Evolutionary conservation across 23 red algal genomes (phyloP).

Genomic region (Agarophyton chilense): DNA sequence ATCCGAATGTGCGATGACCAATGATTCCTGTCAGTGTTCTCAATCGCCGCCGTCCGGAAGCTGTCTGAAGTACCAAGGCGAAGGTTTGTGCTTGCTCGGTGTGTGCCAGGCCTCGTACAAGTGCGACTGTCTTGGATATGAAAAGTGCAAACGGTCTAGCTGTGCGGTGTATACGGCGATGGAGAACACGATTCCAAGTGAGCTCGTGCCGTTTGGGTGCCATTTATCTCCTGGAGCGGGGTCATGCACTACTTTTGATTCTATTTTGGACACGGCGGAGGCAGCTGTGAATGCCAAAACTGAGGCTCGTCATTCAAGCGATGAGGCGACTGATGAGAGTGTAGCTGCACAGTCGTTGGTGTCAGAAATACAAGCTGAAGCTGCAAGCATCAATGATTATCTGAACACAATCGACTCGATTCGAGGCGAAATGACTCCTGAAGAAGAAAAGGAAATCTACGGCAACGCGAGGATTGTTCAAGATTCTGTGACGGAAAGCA

Average conservation of each 20-base stretch:
- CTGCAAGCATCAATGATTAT: not conserved
- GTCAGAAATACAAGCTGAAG: not conserved
- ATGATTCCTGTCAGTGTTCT: slow-evolving; percentile 10
- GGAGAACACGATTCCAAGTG: slow-evolving; percentile 23
- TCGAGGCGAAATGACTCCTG: not conserved
- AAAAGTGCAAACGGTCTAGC: slow-evolving; percentile 30
- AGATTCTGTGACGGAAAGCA: not conserved
- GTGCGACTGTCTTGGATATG: slow-evolving; percentile 41
- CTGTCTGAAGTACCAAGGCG: slow-evolving; percentile 25
- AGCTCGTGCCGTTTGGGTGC: slow-evolving; percentile 17
- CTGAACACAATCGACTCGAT: not conserved
- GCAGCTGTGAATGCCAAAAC: slow-evolving; percentile 14
- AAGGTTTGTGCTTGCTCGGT: slow-evolving; percentile 19
- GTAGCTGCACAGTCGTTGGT: not conserved
- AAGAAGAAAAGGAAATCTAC: slow-evolving; percentile 6
- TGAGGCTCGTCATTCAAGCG: not conserved
- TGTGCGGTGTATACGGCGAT: slow-evolving; percentile 29
- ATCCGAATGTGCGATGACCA: slow-evolving; percentile 11
- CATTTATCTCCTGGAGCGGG: slow-evolving; percentile 22
- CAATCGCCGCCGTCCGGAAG: not conserved
- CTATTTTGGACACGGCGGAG: slow-evolving; percentile 21
- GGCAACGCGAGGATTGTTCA: not conserved
- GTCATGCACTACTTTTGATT: slow-evolving; percentile 26
- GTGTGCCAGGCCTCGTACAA: slow-evolving; percentile 26
- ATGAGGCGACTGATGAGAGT: not conserved